Conservation (phyloP, 768 basidiomycete species). For the Tremella mesenterica region DNA sequence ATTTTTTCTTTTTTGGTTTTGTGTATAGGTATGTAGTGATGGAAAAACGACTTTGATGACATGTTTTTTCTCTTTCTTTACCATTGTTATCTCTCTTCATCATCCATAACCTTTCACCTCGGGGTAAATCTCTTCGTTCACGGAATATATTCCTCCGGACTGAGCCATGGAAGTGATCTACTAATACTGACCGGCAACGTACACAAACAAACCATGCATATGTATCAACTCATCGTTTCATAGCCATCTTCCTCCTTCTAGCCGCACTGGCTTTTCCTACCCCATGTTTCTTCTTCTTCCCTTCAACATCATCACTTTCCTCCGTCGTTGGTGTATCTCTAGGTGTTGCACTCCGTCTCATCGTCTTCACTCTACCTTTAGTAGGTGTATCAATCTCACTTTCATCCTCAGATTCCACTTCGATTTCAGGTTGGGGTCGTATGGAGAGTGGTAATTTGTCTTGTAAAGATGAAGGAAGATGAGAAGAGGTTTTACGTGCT, state of each 20-base stretch:
- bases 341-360: slow-evolving; percentile 1
- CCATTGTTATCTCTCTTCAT: not conserved
- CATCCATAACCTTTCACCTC: not conserved
- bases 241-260: slow-evolving; percentile 33
- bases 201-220: not conserved
- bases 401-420: slow-evolving; percentile 3
- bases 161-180: too few relatives aligned
- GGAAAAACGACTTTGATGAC: too few relatives aligned
- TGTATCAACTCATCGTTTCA: slow-evolving; percentile 9
- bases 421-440: not conserved
- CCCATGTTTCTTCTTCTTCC: slow-evolving; percentile 27
- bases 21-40: too few relatives aligned
- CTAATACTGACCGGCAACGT: too few relatives aligned
- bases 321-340: slow-evolving; percentile 19
- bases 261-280: slow-evolving; percentile 25
- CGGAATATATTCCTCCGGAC: too few relatives aligned
- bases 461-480: slow-evolving; percentile 19
- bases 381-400: slow-evolving; percentile 15
- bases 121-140: not conserved
- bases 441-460: slow-evolving; percentile 21
- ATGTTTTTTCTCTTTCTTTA: not conserved
- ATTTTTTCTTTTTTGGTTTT: too few relatives aligned
- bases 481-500: slow-evolving; percentile 1
- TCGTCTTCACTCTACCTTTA: slow-evolving; percentile 1
- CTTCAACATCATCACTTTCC: slow-evolving; percentile 13